Percentiles rank a stretch among this genome's conserved stretches.
Conservation (phyloP, 345 rosid species). For the Punica granatum region DNA sequence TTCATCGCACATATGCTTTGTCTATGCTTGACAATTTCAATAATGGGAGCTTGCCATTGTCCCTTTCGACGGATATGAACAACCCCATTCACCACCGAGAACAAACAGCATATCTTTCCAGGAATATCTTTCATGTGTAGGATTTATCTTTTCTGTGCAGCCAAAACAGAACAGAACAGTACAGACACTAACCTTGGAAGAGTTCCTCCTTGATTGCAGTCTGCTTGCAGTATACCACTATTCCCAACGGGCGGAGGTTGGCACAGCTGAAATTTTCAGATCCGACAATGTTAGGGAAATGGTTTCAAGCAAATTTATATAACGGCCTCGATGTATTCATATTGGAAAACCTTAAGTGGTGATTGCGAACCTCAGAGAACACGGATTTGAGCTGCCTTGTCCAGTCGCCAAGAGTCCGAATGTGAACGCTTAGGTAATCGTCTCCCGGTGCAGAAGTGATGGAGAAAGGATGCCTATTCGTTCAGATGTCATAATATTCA, state of each 20-base stretch:
- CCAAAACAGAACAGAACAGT: not conserved
- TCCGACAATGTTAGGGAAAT: not conserved
- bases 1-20: not conserved
- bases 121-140: not conserved
- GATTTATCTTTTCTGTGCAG: not conserved
- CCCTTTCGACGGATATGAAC: not conserved
- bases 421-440: constrained; percentile 79
- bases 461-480: constrained; percentile 79
- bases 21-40: not conserved
- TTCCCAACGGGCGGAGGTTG: constrained; percentile 54
- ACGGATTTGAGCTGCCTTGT: constrained; percentile 65
- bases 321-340: not conserved
- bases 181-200: constrained; percentile 21
- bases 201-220: constrained; percentile 25
- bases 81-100: too few species aligned
- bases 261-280: constrained; percentile 27
- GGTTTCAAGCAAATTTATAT: not conserved
- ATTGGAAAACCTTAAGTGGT: not conserved
- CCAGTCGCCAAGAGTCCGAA: constrained; percentile 85
- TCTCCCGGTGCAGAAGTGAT: constrained; percentile 90
- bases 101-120: not conserved
- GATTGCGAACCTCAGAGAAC: constrained; percentile 51
- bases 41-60: too few species aligned
- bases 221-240: constrained; percentile 62
- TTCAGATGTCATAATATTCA: not conserved